Evolutionary conservation across 2,329 filamentous ascomycete species (phyloP).

Genomic region (Ascocoryne sarcoides): DNA sequence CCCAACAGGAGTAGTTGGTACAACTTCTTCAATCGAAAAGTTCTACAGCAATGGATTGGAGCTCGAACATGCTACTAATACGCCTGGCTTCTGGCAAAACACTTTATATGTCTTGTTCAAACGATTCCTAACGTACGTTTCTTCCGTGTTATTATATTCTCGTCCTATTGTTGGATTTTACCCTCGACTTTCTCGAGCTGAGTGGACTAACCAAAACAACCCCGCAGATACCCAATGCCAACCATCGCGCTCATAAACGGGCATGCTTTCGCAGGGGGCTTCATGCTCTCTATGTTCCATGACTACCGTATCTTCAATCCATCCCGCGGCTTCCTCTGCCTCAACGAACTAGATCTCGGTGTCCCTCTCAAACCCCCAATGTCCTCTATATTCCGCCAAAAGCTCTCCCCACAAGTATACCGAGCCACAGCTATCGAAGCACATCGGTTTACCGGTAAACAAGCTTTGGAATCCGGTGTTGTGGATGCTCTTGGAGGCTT

Average conservation of each 20-base stretch:
- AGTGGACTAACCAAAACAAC: not conserved
- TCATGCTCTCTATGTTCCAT: conserved; percentile 75
- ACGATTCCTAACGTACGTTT: conserved; percentile 47
- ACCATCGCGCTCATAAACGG: conserved; percentile 73
- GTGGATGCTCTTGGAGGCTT: conserved; percentile 60
- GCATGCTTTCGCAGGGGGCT: conserved; percentile 72
- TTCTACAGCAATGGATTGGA: conserved; percentile 84
- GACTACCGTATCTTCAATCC: conserved; percentile 75
- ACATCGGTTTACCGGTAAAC: conserved; percentile 51
- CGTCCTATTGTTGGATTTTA: not conserved
- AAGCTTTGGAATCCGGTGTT: conserved; percentile 57
- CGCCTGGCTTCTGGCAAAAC: conserved; percentile 51
- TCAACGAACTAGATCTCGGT: conserved; percentile 77
- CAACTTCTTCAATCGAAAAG: conserved; percentile 65
- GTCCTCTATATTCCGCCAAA: conserved; percentile 65
- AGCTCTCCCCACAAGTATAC: conserved; percentile 47
- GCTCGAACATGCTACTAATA: conserved; percentile 53
- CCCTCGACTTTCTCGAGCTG: not conserved
- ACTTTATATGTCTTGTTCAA: conserved; percentile 57
- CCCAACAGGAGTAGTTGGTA: conserved; percentile 65
- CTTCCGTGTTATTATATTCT: no score
- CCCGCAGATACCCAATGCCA: conserved; percentile 62
- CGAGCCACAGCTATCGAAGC: conserved; percentile 66
- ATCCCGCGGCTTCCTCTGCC: conserved; percentile 60
- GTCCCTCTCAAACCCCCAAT: conserved; percentile 67